Conservation (phyloP, 1,284 basidiomycete genomes). For the Violaceomyces palustris region DNA sequence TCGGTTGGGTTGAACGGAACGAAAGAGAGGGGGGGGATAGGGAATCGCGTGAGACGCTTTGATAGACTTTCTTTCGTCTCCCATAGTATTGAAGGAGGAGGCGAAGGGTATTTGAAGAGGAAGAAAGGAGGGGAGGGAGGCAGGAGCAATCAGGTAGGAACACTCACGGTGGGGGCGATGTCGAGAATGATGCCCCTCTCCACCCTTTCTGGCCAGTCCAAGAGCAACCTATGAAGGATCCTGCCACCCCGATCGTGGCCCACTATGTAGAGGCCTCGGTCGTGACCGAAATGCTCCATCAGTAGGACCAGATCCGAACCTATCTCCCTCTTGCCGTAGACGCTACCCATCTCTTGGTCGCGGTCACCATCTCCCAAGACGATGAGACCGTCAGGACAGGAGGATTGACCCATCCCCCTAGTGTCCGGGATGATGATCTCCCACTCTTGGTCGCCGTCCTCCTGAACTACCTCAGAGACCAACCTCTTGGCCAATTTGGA, state of each 20-base stretch:
- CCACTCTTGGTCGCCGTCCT: conserved; percentile 38
- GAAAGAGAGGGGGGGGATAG: background rate
- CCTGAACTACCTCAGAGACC: too few species aligned
- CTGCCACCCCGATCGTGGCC: conserved; percentile 55
- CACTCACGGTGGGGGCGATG: conserved; percentile 31
- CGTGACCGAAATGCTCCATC: conserved; percentile 49
- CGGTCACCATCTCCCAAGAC: background rate
- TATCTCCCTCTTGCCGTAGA: conserved; percentile 54
- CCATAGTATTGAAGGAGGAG: too few species aligned
- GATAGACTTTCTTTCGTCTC: too few species aligned
- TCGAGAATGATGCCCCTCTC: conserved; percentile 52
- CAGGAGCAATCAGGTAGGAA: too few species aligned
- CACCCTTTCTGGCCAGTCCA: conserved; percentile 51
- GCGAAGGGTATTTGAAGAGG: too few species aligned
- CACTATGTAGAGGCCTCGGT: conserved; percentile 44
- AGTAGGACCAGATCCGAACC: conserved; percentile 52
- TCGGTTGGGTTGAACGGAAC: background rate
- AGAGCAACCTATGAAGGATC: conserved; percentile 53
- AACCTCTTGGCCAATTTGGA: conserved; percentile 46
- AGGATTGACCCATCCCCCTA: conserved; percentile 43
- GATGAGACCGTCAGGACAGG: conserved; percentile 4
- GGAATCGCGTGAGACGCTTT: too few species aligned
- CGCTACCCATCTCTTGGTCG: conserved; percentile 1
- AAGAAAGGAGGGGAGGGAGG: too few species aligned
- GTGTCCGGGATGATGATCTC: conserved; percentile 52